Base-by-base conservation (phyloP, 163 green algal genomes). In the Botryococcus braunii region DNA sequence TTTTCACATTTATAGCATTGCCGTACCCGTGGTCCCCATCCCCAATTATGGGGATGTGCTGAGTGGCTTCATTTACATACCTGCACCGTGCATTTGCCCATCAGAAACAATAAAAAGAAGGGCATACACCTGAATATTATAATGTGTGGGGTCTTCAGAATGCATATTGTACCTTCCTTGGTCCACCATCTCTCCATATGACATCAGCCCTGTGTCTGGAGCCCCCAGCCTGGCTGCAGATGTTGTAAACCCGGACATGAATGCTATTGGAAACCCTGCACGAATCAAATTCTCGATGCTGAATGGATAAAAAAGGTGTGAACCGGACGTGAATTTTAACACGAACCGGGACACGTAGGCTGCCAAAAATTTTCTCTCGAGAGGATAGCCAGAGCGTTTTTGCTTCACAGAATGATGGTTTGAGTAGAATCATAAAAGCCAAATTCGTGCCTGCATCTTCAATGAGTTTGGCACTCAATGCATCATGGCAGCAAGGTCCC, bases 1-100 rank as follows among this genome's bases (percentile, higher is more conserved):
- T 73, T 75, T 95, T 94, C 21, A 96, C 92, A 68, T 96, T 97
- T 58, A 98, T 80, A 0, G 91, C 89, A 66, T 97, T 97, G 62
- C 93, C 93, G 71, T 96, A 96, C 4, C 88, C 92, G 0, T 86
- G 96, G 80, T 97, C 92, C 25, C 83, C 92, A 68, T 97, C 92
- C 11, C 86, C 92, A 68, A 97, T 96, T 69, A 97, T 83, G 31
- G 92, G 91, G 36, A 97, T 73, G 25, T 5, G 29, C 13, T 32
- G 43, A 1, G 88, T 93, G n/a, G 91, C 89, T 60, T 94, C 85
- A 34, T 86, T 65, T 23, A 91, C 74, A 62, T 83, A 81, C 35
- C 84, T 80, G 7, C 59, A 60, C 43, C 21, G 23, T n/a, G 49
- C 3, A 7, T 52, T 13, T 27, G 13, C 17, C 43, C 52, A 27